phyloP scores from a whole-genome alignment of 2,329 filamentous ascomycete species.

The Trichophyton simii region DNA sequence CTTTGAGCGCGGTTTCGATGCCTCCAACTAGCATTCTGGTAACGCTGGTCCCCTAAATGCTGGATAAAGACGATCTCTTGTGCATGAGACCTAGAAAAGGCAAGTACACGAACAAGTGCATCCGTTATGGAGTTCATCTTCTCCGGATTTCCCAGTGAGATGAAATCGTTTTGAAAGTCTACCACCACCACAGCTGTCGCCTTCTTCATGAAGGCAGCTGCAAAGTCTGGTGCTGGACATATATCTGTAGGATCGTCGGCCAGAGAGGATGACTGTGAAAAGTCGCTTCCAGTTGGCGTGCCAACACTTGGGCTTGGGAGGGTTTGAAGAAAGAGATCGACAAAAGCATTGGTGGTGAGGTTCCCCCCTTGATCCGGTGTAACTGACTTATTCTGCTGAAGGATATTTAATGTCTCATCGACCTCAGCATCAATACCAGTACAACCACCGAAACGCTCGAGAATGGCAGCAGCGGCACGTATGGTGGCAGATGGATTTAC shows the following conservation, averaged over 20 bases:
- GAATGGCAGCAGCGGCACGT: background rate
- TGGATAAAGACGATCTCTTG: background rate
- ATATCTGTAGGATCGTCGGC: background rate
- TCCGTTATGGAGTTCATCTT: background rate
- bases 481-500: conserved; percentile 3
- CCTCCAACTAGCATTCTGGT: background rate
- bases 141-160: background rate
- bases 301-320: background rate
- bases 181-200: background rate
- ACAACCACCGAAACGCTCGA: conserved; percentile 1
- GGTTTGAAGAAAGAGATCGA: background rate
- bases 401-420: background rate
- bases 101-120: conserved; percentile 1
- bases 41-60: conserved; percentile 1
- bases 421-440: background rate
- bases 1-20: background rate
- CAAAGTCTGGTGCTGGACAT: background rate
- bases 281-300: background rate
- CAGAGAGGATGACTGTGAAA: background rate
- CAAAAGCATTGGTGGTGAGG: background rate
- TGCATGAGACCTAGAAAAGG: background rate
- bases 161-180: conserved; percentile 4
- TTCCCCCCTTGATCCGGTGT: conserved; percentile 3
- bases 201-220: background rate
- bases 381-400: background rate